Evolutionary conservation across 768 basidiomycete genomes (phyloP).

Genomic region (Lactarius hengduanensis): DNA sequence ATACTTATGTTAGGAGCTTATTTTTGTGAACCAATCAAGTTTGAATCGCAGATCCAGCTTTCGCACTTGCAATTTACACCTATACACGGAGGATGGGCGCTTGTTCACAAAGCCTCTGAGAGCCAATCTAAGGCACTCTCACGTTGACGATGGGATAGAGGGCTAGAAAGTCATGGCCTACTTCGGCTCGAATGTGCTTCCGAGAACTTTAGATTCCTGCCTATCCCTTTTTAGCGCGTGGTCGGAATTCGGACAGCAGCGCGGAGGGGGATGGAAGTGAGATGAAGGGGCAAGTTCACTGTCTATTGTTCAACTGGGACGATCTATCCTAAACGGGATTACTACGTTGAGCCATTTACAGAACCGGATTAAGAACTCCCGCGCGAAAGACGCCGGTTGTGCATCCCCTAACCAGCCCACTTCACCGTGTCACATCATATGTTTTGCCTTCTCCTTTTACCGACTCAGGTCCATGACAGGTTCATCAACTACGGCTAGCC

Average conservation of each 20-base stretch:
- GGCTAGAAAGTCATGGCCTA: neutral
- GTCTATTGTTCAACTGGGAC: constrained; percentile 24
- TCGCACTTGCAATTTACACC: neutral
- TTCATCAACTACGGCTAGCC: constrained; percentile 9
- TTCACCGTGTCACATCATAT: constrained; percentile 18
- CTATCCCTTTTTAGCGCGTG: constrained; percentile 4
- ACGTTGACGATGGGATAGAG: neutral
- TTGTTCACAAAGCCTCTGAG: neutral
- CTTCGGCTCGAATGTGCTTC: constrained; percentile 2
- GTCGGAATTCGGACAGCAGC: neutral
- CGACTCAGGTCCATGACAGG: constrained; percentile 16
- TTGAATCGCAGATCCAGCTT: constrained; percentile 21
- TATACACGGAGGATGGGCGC: neutral
- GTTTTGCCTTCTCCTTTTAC: constrained; percentile 19
- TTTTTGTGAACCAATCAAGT: constrained; percentile 21
- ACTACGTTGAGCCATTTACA: neutral
- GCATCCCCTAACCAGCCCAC: neutral
- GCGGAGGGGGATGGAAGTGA: constrained; percentile 5
- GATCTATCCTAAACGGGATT: constrained; percentile 22
- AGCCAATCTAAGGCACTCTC: neutral
- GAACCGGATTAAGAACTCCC: constrained; percentile 1
- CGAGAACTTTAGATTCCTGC: constrained; percentile 6
- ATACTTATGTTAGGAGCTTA: constrained; percentile 24
- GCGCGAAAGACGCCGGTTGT: constrained; percentile 5
- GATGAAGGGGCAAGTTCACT: constrained; percentile 12